These are phyloP conservation scores for Saccharomycopsis crataegensis DNA, from an alignment of 1,139 yeast species.

Conservation along the genomic window DNA sequence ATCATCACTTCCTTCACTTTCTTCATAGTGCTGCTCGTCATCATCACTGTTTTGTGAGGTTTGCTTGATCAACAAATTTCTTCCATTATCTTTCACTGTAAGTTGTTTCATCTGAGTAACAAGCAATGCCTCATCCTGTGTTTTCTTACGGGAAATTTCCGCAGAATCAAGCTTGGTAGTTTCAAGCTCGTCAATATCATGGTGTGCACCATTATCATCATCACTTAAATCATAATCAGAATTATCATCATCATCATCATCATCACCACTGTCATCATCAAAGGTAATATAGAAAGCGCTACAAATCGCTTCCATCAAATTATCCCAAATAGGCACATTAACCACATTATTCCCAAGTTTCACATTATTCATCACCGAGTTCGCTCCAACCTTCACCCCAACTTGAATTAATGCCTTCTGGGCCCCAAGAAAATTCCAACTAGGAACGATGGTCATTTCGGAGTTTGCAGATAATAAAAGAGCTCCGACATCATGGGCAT, in stretches of 20 bases:
- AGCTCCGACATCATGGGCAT: constrained; percentile 1
- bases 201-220: not conserved
- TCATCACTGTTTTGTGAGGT: not conserved
- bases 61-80: not conserved
- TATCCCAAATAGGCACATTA: constrained; percentile 20
- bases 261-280: constrained; percentile 14
- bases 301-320: constrained; percentile 20
- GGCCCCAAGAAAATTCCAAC: not conserved
- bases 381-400: not conserved
- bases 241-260: constrained; percentile 9
- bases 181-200: not conserved
- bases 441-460: not conserved
- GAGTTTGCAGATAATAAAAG: constrained; percentile 5
- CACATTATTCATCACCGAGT: constrained; percentile 1
- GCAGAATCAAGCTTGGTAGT: constrained; percentile 9
- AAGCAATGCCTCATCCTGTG: not conserved
- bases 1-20: constrained; percentile 6
- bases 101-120: not conserved
- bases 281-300: constrained; percentile 12
- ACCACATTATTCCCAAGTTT: constrained; percentile 7
- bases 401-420: constrained; percentile 6
- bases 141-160: constrained; percentile 3
- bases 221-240: not conserved
- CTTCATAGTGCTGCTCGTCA: constrained; percentile 1
- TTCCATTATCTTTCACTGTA: not conserved